phyloP scores from a whole-genome alignment of 129 eudicot genomes.

The Escallonia rubra region DNA sequence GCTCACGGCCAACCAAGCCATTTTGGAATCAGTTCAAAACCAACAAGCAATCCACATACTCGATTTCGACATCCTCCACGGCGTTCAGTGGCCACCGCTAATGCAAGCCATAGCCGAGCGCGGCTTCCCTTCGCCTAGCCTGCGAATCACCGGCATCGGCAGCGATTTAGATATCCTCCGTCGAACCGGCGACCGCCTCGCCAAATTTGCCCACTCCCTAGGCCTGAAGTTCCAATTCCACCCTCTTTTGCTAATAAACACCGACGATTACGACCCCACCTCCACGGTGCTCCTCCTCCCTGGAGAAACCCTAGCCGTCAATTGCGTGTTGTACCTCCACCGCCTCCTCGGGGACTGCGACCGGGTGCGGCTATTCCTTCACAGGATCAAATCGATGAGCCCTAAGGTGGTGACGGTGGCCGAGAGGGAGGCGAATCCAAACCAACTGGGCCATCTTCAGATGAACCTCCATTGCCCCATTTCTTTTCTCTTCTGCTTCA shows the following conservation, averaged over 20 bases:
- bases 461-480: no score
- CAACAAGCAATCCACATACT: conserved; percentile 53
- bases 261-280: conserved; percentile 26
- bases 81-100: conserved; percentile 94
- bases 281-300: conserved; percentile 20
- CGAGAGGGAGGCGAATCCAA: conserved; percentile 64
- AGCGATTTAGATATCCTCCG: conserved; percentile 37
- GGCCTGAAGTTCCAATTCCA: conserved; percentile 66
- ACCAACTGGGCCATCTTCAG: conserved; percentile 41
- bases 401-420: conserved; percentile 65
- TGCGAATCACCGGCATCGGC: conserved; percentile 73
- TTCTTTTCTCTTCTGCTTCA: no score
- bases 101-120: conserved; percentile 78
- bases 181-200: conserved; percentile 73
- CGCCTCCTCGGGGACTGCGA: conserved; percentile 57
- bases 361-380: conserved; percentile 34
- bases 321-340: conserved; percentile 69
- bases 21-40: conserved; percentile 59
- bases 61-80: conserved; percentile 90
- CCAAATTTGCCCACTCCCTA: conserved; percentile 60
- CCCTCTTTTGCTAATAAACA: conserved; percentile 31
- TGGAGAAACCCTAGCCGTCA: conserved; percentile 71
- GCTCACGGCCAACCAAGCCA: conserved; percentile 91
- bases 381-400: conserved; percentile 50
- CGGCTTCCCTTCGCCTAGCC: conserved; percentile 44